Conservation (phyloP, 75 land plant genomes). For the Pinus albicaulis region DNA sequence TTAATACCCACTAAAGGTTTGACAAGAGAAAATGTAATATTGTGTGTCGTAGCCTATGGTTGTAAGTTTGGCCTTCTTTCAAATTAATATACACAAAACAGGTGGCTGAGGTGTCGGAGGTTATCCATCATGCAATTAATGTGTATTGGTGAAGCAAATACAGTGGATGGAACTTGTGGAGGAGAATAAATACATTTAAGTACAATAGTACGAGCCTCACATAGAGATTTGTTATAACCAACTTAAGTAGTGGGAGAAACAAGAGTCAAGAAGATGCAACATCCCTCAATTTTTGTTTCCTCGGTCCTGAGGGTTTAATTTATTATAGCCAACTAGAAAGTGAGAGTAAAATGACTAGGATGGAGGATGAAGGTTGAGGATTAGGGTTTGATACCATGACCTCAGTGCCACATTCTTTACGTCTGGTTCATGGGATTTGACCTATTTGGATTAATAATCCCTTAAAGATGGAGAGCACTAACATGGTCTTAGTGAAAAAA, state of each 20-base stretch:
- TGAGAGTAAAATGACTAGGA: not conserved
- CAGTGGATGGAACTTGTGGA: slow-evolving; percentile 3
- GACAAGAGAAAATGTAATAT: no score
- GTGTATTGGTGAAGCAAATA: no score
- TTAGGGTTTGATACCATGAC: not conserved
- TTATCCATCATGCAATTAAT: no score
- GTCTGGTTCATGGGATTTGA: not conserved
- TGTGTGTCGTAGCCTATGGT: no score
- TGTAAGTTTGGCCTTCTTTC: no score
- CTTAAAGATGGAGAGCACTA: not conserved
- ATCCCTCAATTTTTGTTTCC: not conserved
- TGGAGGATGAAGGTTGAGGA: not conserved
- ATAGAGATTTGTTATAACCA: slow-evolving; percentile 2
- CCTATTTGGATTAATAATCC: not conserved
- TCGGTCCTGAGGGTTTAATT: no score
- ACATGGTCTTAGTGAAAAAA: no score
- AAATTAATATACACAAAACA: no score
- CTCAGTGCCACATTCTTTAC: not conserved
- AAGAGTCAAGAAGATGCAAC: slow-evolving; percentile 12
- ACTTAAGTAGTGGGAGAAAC: slow-evolving; percentile 3
- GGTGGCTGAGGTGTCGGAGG: no score
- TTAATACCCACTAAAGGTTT: no score
- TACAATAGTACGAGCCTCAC: not conserved
- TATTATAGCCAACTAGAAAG: not conserved
- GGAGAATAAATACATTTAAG: not conserved